These are phyloP conservation scores for Dactylellina drechsleri DNA, from an alignment of 2,329 filamentous ascomycete genomes.

Conservation along the genomic window DNA sequence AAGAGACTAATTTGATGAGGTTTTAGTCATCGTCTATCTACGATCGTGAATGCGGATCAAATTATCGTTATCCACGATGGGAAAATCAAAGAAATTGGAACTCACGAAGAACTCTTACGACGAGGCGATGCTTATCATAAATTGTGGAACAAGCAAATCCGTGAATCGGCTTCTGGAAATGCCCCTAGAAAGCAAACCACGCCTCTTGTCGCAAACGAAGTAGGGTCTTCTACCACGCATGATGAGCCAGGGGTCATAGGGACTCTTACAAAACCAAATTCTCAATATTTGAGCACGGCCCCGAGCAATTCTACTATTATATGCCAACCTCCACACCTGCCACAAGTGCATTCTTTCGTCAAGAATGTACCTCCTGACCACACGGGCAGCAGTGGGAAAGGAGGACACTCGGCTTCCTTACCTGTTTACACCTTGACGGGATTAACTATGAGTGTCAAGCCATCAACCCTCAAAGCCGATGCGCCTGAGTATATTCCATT, in stretches of 20 bases:
- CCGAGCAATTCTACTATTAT: slow-evolving; percentile 47
- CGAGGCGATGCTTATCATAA: slow-evolving; percentile 72
- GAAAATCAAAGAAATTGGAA: slow-evolving; percentile 72
- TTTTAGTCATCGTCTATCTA: slow-evolving; percentile 73
- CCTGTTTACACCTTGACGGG: slow-evolving; percentile 34
- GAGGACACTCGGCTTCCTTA: slow-evolving; percentile 52
- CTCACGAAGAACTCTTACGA: slow-evolving; percentile 69
- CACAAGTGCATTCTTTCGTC: background rate
- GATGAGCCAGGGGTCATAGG: slow-evolving; percentile 41
- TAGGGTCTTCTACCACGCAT: slow-evolving; percentile 13
- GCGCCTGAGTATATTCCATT: slow-evolving; percentile 63
- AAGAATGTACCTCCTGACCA: background rate
- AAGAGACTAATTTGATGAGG: slow-evolving; percentile 48
- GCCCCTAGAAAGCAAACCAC: slow-evolving; percentile 27
- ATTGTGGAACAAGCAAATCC: slow-evolving; percentile 72
- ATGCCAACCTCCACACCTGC: slow-evolving; percentile 19
- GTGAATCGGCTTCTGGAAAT: slow-evolving; percentile 38
- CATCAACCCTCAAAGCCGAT: slow-evolving; percentile 61
- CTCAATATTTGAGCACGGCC: background rate
- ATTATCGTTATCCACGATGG: slow-evolving; percentile 74
- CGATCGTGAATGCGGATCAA: slow-evolving; percentile 74
- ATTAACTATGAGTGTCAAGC: slow-evolving; percentile 13
- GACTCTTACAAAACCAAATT: slow-evolving; percentile 33
- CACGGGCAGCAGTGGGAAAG: slow-evolving; percentile 13
- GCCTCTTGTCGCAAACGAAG: slow-evolving; percentile 44